Evolutionary conservation across 768 basidiomycete genomes (phyloP), one percentile per base, ranked within the genome.

Genomic region (Hortiboletus flavorubellus): DNA sequence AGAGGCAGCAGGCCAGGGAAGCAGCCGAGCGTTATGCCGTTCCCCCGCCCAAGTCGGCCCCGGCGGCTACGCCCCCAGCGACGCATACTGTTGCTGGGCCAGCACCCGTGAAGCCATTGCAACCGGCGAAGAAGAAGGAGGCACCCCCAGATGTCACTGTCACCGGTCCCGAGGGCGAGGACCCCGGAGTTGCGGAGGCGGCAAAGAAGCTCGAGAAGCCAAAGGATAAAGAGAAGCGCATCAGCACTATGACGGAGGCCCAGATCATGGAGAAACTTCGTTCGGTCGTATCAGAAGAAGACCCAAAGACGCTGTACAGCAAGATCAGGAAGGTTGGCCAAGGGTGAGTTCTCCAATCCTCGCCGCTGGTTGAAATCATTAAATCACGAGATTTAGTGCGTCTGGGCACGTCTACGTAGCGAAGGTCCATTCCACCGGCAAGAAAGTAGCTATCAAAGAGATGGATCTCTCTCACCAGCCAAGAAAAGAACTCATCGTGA

Each of bases 311-410:
- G 61, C 68, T 96, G 18, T 99, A 98, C 72, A 90, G 88, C 64
- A 98, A 97, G 80, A 97, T 98, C 72, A 94, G 92, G 78, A 99
- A 98, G 76, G 93, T 99, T 57, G 96, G 96, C 34, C 96, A 99
- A 72, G 96, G 94, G 93, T 97, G 70, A 71, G 91, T 80, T 21
- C 11, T 35, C 58, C 43, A 18, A 41, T 62, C 57, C 42, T 47
- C 53, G 39, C 44, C 45, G 10, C 34, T 1, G 4, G 8, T 46
- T 3, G 29, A 4, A 8, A 34, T n/a, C 31, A 40, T 43, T 58
- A 49, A 52, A 48, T 49, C 47, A 56, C 49, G 54, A 56, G 59
- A 54, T 55, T 5, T 63, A 97, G 96, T 63, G 96, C 96, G 4
- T 98, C 95, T 16, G 96, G 97, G 15, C 93, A 96, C 68, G 96